These are phyloP conservation scores for Annulohypoxylon moriforme DNA, from an alignment of 495 filamentous ascomycete genomes.

Conservation along the genomic window DNA sequence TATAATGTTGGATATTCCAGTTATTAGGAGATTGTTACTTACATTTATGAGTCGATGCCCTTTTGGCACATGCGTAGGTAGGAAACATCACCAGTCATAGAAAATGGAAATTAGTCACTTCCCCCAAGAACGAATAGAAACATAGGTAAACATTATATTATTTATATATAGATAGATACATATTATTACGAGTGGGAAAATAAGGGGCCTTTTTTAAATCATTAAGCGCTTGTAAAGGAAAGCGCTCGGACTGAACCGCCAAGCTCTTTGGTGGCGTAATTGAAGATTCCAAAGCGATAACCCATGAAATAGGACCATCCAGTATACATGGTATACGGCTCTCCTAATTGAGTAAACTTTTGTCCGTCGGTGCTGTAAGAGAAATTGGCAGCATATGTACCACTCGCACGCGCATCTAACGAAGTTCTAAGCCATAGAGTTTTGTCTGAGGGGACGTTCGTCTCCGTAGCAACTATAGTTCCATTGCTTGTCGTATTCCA, in stretches of 20 bases:
- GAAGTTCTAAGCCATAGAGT: constrained; percentile 55
- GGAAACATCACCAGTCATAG: not conserved
- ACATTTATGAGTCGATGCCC: not conserved
- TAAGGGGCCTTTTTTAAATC: not conserved
- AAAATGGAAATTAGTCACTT: not conserved
- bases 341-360: constrained; percentile 58
- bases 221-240: constrained; percentile 22
- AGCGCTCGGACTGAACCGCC: constrained; percentile 57
- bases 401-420: constrained; percentile 33
- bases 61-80: not conserved
- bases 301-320: constrained; percentile 65
- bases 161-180: not conserved
- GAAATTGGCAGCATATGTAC: constrained; percentile 51
- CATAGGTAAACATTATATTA: too few species aligned
- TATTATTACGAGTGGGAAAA: not conserved
- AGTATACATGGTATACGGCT: constrained; percentile 55
- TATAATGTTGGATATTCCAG: too few species aligned
- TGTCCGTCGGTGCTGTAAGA: constrained; percentile 64
- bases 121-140: too few species aligned
- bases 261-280: constrained; percentile 64
- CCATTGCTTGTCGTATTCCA: constrained; percentile 60
- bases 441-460: constrained; percentile 36
- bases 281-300: constrained; percentile 69
- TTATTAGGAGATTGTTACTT: too few species aligned
- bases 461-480: constrained; percentile 48